phyloP scores from a whole-genome alignment of 106 monocot species.

The Dendrobium chrysotoxum region DNA sequence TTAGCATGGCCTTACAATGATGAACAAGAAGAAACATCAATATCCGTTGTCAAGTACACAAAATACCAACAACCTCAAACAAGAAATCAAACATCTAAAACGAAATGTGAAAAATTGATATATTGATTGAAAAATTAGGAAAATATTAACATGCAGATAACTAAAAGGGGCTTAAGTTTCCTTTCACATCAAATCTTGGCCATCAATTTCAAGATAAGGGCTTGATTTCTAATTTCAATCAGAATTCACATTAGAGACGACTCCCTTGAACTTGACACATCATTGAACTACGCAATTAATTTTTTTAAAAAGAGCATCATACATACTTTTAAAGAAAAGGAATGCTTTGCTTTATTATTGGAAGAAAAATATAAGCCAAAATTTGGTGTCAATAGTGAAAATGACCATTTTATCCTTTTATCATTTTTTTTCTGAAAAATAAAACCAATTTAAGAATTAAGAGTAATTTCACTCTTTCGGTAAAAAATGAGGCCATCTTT shows the following conservation, averaged over 20 bases:
- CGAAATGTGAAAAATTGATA: neutral
- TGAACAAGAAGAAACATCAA: neutral
- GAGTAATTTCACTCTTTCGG: neutral
- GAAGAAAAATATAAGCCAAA: neutral
- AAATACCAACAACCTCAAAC: neutral
- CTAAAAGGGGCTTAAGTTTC: no score
- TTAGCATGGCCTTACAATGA: neutral
- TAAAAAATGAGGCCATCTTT: neutral
- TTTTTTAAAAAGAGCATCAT: no score
- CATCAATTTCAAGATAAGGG: neutral
- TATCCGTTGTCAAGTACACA: neutral
- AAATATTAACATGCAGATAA: no score
- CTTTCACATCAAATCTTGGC: no score
- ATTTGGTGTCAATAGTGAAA: neutral
- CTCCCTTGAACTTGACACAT: neutral
- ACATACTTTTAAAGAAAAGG: no score
- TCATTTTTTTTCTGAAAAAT: neutral
- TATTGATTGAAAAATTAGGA: neutral
- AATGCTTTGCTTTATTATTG: neutral
- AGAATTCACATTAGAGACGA: neutral
- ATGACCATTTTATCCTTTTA: neutral
- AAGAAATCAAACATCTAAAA: neutral
- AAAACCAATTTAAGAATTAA: neutral
- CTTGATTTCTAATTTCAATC: no score
- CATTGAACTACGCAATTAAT: no score